Evolutionary conservation across 495 filamentous ascomycete genomes (phyloP).

Genomic region (Hypomontagnella monticulosa): DNA sequence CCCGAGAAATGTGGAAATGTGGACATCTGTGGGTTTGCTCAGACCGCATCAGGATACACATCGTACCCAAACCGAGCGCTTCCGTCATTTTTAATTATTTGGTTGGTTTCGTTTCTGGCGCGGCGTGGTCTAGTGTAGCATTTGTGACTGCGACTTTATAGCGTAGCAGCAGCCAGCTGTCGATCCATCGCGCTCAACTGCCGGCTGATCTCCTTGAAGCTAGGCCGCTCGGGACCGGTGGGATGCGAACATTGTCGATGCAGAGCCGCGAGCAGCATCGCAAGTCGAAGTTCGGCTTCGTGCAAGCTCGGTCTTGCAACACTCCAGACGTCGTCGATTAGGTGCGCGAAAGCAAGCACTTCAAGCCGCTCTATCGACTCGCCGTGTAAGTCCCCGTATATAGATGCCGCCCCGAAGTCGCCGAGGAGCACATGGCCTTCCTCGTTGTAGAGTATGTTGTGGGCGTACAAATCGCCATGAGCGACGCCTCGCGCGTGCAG

Average conservation of each 20-base stretch:
- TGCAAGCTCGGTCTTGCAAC: slow-evolving; percentile 32
- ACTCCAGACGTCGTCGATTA: slow-evolving; percentile 54
- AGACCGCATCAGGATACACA: too few relatives aligned
- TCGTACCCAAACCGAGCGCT: too few relatives aligned
- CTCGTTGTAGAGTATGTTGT: slow-evolving; percentile 54
- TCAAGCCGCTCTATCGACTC: slow-evolving; percentile 53
- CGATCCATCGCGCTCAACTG: slow-evolving; percentile 35
- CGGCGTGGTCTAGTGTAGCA: slow-evolving; percentile 14
- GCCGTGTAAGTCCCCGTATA: slow-evolving; percentile 43
- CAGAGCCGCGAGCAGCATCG: slow-evolving; percentile 34
- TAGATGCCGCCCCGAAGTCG: slow-evolving; percentile 57
- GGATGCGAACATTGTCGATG: slow-evolving; percentile 29
- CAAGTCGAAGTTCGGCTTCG: slow-evolving; percentile 31
- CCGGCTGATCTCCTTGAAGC: slow-evolving; percentile 37
- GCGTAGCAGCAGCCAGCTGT: slow-evolving; percentile 14
- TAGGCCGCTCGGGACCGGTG: slow-evolving; percentile 19
- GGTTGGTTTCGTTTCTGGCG: not conserved
- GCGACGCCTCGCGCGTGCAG: slow-evolving; percentile 54
- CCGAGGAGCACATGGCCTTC: slow-evolving; percentile 54
- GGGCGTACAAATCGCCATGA: slow-evolving; percentile 56
- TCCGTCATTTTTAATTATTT: not conserved
- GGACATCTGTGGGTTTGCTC: slow-evolving; percentile 12
- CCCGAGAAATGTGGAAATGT: slow-evolving; percentile 16
- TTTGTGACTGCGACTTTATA: slow-evolving; percentile 20
- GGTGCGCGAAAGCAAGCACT: slow-evolving; percentile 56